Percentiles rank a stretch among this genome's conserved stretches.
Evolutionary conservation across 805 yeast species (phyloP).

Genomic region (Yamadazyma takamatsuzukensis): DNA sequence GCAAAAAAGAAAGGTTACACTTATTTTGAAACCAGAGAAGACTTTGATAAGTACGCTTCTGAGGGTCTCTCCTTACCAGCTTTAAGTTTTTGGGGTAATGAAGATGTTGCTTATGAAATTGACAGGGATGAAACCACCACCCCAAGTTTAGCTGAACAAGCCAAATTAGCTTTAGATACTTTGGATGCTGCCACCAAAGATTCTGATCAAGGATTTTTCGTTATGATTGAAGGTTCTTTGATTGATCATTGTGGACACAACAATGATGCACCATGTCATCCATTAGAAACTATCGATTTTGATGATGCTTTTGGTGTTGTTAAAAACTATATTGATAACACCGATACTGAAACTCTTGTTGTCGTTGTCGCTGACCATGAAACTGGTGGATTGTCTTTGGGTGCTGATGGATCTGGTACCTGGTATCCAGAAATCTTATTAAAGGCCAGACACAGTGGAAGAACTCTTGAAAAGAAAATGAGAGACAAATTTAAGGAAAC

Average conservation of each 20-base stretch:
- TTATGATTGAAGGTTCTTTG: slow-evolving; percentile 83
- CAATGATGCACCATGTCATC: slow-evolving; percentile 91
- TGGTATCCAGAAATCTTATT: slow-evolving; percentile 82
- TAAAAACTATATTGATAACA: slow-evolving; percentile 58
- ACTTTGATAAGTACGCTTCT: slow-evolving; percentile 48
- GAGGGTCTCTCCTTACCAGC: slow-evolving; percentile 76
- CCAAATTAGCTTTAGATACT: slow-evolving; percentile 66
- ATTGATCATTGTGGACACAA: slow-evolving; percentile 93
- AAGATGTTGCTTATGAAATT: slow-evolving; percentile 80
- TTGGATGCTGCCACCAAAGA: slow-evolving; percentile 62
- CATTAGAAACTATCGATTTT: slow-evolving; percentile 80
- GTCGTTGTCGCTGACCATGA: slow-evolving; percentile 92
- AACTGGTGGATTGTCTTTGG: slow-evolving; percentile 72
- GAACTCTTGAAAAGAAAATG: slow-evolving; percentile 73
- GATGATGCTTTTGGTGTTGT: slow-evolving; percentile 79
- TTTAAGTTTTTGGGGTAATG: slow-evolving; percentile 68
- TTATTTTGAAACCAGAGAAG: slow-evolving; percentile 55
- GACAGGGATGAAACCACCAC: slow-evolving; percentile 58
- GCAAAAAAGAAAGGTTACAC: slow-evolving; percentile 52
- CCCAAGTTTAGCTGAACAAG: slow-evolving; percentile 80
- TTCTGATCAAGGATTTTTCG: slow-evolving; percentile 77
- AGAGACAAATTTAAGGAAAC: slow-evolving; percentile 47
- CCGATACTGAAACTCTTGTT: slow-evolving; percentile 73
- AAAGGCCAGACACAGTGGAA: slow-evolving; percentile 75
- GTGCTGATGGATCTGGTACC: slow-evolving; percentile 2